Conservation (phyloP, 495 filamentous ascomycete species). For the Neurospora sp. region DNA sequence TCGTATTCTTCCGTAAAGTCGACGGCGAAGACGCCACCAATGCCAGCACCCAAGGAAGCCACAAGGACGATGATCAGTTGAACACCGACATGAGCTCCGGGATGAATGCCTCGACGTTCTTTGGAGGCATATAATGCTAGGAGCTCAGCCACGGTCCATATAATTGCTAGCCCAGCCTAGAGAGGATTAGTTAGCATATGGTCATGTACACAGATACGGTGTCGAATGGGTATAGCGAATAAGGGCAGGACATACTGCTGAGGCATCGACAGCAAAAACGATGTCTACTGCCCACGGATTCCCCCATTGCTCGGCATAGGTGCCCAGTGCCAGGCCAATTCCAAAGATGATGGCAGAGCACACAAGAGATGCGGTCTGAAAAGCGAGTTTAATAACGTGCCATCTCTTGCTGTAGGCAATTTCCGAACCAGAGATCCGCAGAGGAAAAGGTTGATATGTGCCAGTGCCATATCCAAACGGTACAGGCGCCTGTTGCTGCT, state of each 20-base stretch:
- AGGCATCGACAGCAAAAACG: slow-evolving; percentile 2
- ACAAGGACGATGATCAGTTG: slow-evolving; percentile 25
- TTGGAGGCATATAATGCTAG: slow-evolving; percentile 17
- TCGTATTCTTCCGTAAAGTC: neutral
- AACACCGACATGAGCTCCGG: slow-evolving; percentile 27
- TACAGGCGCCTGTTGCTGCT: neutral
- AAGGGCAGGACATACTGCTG: slow-evolving; percentile 7
- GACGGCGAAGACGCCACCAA: slow-evolving; percentile 8
- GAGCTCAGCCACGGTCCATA: slow-evolving; percentile 29
- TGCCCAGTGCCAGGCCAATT: slow-evolving; percentile 11
- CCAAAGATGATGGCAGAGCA: slow-evolving; percentile 21
- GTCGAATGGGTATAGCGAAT: neutral
- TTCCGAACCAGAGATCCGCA: neutral
- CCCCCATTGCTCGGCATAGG: slow-evolving; percentile 4
- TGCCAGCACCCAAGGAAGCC: slow-evolving; percentile 9
- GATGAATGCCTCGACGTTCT: slow-evolving; percentile 23
- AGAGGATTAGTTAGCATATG: slow-evolving; percentile 1
- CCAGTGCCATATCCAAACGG: neutral
- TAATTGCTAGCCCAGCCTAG: slow-evolving; percentile 22
- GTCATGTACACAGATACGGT: neutral
- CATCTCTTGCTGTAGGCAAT: slow-evolving; percentile 13
- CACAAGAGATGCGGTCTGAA: slow-evolving; percentile 17
- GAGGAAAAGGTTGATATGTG: neutral
- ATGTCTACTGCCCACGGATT: neutral
- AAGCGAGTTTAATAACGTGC: slow-evolving; percentile 21